Percentiles rank a stretch among this genome's conserved stretches.
Evolutionary conservation across 805 yeast genomes (phyloP).

Genomic region (Lipomyces kockii): DNA sequence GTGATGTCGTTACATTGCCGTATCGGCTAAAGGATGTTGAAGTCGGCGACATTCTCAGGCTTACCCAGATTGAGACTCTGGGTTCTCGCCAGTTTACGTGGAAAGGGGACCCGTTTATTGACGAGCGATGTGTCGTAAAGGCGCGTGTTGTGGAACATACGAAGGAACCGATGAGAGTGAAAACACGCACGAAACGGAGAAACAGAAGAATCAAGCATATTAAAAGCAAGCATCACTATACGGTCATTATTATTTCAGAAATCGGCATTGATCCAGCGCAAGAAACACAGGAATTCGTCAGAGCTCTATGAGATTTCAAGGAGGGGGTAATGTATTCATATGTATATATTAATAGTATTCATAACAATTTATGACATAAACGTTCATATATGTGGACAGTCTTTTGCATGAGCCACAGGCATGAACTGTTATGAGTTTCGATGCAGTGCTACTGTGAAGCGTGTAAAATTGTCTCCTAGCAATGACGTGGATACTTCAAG

Average conservation of each 20-base stretch:
- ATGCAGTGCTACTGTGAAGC: no score
- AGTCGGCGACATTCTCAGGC: conserved; percentile 79
- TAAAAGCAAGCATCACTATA: conserved; percentile 37
- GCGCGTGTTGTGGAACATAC: conserved; percentile 40
- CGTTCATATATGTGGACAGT: no score
- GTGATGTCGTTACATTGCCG: conserved; percentile 83
- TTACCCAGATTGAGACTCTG: conserved; percentile 75
- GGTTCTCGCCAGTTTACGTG: conserved; percentile 85
- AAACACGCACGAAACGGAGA: conserved; percentile 35
- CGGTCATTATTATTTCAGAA: conserved; percentile 38
- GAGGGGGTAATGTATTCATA: not conserved
- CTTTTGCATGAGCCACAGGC: no score
- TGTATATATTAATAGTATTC: not conserved
- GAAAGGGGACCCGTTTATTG: conserved; percentile 56
- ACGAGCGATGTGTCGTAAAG: conserved; percentile 38
- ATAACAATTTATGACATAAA: not conserved
- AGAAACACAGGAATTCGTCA: not conserved
- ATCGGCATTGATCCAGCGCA: conserved; percentile 21
- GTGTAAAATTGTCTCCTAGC: no score
- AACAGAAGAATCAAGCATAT: conserved; percentile 34
- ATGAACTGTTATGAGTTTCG: no score
- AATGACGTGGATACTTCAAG: no score
- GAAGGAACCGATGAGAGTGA: conserved; percentile 37
- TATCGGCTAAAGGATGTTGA: conserved; percentile 73
- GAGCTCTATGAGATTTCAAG: not conserved